Conservation (phyloP, 805 yeast genomes). For the Aciculoconidium aculeatum region DNA sequence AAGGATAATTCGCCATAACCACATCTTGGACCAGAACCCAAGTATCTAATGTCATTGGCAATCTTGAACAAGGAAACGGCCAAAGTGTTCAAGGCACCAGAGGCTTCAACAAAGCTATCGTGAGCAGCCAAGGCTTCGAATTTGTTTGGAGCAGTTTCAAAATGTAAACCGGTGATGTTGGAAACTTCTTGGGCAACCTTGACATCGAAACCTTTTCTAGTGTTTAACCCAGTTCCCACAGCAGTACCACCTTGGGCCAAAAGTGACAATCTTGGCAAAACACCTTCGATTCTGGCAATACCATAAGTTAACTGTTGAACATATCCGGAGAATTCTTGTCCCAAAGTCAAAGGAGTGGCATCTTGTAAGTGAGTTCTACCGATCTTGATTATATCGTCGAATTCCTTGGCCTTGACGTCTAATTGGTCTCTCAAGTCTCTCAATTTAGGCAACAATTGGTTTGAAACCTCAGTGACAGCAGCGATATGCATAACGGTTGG, state of each 20-base stretch:
- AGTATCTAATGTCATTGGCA: slow-evolving; percentile 35
- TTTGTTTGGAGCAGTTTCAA: slow-evolving; percentile 35
- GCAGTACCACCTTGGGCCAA: slow-evolving; percentile 40
- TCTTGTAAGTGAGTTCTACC: slow-evolving; percentile 39
- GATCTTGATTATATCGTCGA: slow-evolving; percentile 30
- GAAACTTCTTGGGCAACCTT: slow-evolving; percentile 29
- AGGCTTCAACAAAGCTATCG: slow-evolving; percentile 36
- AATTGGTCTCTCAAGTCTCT: slow-evolving; percentile 29
- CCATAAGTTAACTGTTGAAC: slow-evolving; percentile 33
- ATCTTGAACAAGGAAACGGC: slow-evolving; percentile 34
- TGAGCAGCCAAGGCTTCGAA: slow-evolving; percentile 38
- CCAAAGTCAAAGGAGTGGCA: slow-evolving; percentile 36
- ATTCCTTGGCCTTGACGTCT: slow-evolving; percentile 24
- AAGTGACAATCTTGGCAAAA: slow-evolving; percentile 26
- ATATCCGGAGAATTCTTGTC: slow-evolving; percentile 36
- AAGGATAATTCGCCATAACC: slow-evolving; percentile 36
- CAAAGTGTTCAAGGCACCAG: slow-evolving; percentile 34
- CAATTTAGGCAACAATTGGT: slow-evolving; percentile 26
- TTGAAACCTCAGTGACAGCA: slow-evolving; percentile 29
- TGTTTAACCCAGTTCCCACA: slow-evolving; percentile 37
- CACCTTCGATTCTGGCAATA: slow-evolving; percentile 26
- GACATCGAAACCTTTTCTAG: slow-evolving; percentile 32
- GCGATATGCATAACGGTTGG: slow-evolving; percentile 40
- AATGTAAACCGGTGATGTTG: slow-evolving; percentile 26
- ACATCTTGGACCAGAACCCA: slow-evolving; percentile 37